Evolutionary conservation across 345 rosid genomes (phyloP).

Genomic region (Camelina hispida): DNA sequence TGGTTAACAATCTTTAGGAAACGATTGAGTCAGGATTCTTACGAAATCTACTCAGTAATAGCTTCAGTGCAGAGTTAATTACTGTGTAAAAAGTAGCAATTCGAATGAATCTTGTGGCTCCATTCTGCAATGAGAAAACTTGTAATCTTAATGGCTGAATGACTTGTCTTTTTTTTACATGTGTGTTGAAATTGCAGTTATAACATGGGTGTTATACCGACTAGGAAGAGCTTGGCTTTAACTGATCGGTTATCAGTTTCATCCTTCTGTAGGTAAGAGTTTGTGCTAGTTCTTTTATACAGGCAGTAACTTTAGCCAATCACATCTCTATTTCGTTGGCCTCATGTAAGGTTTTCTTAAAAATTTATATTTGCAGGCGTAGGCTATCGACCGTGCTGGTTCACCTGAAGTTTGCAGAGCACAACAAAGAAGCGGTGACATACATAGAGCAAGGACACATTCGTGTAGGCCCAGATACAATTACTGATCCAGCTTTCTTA

Average conservation of each 20-base stretch:
- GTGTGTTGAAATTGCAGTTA: conserved; percentile 59
- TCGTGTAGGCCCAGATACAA: conserved; percentile 88
- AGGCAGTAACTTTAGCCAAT: not conserved
- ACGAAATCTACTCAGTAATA: not conserved
- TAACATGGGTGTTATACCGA: conserved; percentile 90
- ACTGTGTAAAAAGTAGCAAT: too few species aligned
- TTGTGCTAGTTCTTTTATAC: not conserved
- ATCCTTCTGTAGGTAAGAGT: conserved; percentile 76
- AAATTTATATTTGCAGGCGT: conserved; percentile 54
- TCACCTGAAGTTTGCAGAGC: conserved; percentile 81
- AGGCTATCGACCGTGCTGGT: conserved; percentile 74
- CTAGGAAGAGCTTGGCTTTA: conserved; percentile 85
- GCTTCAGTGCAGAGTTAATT: too few species aligned
- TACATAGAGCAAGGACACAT: conserved; percentile 96
- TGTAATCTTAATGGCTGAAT: conserved; percentile 2
- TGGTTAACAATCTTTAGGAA: not conserved
- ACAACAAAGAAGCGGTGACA: conserved; percentile 83
- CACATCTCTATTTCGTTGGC: not conserved
- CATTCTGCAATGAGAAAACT: not conserved
- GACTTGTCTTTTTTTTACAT: conserved; percentile 9
- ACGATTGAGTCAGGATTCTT: not conserved
- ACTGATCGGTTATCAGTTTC: conserved; percentile 77
- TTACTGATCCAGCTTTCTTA: conserved; percentile 86
- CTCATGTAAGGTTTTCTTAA: not conserved
- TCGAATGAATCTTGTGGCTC: not conserved